These are phyloP conservation scores for Dendrostoma leiphaemia DNA, from an alignment of 2,329 filamentous ascomycete species.

Conservation along the genomic window DNA sequence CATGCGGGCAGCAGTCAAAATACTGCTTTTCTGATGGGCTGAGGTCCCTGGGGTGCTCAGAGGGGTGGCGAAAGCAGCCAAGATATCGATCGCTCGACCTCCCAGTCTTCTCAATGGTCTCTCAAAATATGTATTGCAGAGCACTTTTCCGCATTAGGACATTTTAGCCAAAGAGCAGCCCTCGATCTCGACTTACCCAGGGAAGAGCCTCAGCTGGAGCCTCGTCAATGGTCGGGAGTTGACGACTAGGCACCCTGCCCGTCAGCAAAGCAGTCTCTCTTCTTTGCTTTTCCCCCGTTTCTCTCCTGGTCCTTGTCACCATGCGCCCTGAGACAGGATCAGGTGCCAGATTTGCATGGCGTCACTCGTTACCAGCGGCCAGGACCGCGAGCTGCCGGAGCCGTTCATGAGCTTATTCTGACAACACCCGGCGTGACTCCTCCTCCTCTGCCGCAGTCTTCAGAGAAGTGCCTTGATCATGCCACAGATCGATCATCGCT, in stretches of 20 bases:
- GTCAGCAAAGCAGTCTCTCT: slow-evolving; percentile 10
- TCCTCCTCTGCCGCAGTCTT: no score
- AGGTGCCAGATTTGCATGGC: slow-evolving; percentile 4
- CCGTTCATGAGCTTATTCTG: background rate
- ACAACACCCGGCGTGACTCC: background rate
- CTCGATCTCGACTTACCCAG: background rate
- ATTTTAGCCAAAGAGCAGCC: slow-evolving; percentile 7
- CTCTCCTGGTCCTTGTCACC: background rate
- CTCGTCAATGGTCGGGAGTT: slow-evolving; percentile 10
- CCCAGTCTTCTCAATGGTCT: background rate
- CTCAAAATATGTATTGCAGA: background rate
- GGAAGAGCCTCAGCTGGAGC: slow-evolving; percentile 17
- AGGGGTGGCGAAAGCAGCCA: background rate
- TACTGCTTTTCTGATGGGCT: background rate
- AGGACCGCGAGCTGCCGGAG: background rate
- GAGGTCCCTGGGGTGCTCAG: background rate
- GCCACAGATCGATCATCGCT: background rate
- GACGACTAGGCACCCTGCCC: background rate
- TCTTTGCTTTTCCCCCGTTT: background rate
- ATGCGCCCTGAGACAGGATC: slow-evolving; percentile 4
- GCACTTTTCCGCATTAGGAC: background rate
- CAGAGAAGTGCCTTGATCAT: no score
- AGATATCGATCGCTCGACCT: background rate
- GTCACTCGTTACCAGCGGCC: background rate
- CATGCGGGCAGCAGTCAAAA: background rate